Evolutionary conservation across 1,284 basidiomycete genomes (phyloP), one percentile per base, ranked within the genome.

Genomic region (Heterobasidion parviporum): DNA sequence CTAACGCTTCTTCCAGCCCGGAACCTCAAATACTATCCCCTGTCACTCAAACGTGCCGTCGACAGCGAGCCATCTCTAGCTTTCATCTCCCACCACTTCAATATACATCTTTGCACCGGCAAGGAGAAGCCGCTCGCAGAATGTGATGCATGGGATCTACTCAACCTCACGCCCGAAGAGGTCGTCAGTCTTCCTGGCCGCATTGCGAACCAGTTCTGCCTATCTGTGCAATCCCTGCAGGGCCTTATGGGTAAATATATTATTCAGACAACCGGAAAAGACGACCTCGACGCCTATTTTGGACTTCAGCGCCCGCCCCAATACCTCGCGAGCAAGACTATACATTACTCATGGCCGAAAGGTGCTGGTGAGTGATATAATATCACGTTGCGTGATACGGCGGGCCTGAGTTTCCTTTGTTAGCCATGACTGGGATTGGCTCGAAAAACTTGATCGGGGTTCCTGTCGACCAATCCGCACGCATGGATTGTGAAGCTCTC

Each of bases 261-360:
- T 44, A 63, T 73, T 14, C 73, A 76, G 62, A 68, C 68, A 0
- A 63, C 67, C 20, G 70, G 72, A 6, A 74, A 73, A 56, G 68
- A 72, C 38, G 57, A 57, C 2, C 61, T 73, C 4, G 66, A 67
- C 53, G 57, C 56, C 33, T 55, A 65, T 34, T 73, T 63, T 48
- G 59, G 57, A 2, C 65, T 73, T 47, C 52, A 61, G 36, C 33
- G 57, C 16, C 54, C 63, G 6, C 60, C 61, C 12, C 59, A 57
- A 44, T 71, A 70, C 51, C 54, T 76, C 18, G 61, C 70, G 34
- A 63, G 65, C 4, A 63, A 57, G 44, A 72, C 74, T 7, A 71
- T 66, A 34, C 76, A 78, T 59, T 78, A 78, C 57, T 76, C 74
- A 0, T 79, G 76, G 77, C 75, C 75, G 12, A 79, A 79, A 62